Base-by-base conservation (phyloP, 2,329 filamentous ascomycete species). In the Colletotrichum tropicicola region DNA sequence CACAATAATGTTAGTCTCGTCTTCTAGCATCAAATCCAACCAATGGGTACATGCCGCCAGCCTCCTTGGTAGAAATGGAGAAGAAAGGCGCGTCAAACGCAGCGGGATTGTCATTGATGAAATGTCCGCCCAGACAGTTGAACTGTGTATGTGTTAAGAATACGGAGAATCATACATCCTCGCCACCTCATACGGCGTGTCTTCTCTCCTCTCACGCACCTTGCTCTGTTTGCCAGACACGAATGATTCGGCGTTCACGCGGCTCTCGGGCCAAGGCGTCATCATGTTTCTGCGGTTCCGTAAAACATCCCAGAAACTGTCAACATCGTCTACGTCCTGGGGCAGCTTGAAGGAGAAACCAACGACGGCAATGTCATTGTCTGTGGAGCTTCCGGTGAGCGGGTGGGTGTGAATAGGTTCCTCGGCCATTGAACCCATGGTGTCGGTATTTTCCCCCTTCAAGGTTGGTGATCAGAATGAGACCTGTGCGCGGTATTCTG, bases 81-180 rank as follows among this genome's bases (percentile, higher is more conserved):
- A 86, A 86, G 69, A 86, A 86, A 0, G 81, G 79, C 0, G 83
- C 83, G 57, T 86, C 83, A 57, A 86, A 85, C 3, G 74, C 74
- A 6, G 77, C 74, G 19, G 82, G 73, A 57, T 85, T 82, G 15
- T 77, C 75, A 43, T 80, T 77, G 64, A 86, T 73, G 49, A 83
- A 83, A 68, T 79, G 78, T 2, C 73, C 75, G 4, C 41, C 41
- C 7, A 10, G 17, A 6, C 19, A 45, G 15, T 45, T 25, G 19
- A 45, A 45, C 76, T 44, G 27, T 66, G 47, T 25, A 73, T 27
- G 72, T 74, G 44, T 35, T 53, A 43, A 63, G 60, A 44, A n/a
- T n/a, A n/a, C n/a, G n/a, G n/a, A n/a, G n/a, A n/a, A n/a, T n/a
- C n/a, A n/a, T n/a, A n/a, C n/a, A n/a, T n/a, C n/a, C n/a, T n/a